Evolutionary conservation across 2,329 filamentous ascomycete species (phyloP).

Genomic region (Penicillium sclerotiorum): DNA sequence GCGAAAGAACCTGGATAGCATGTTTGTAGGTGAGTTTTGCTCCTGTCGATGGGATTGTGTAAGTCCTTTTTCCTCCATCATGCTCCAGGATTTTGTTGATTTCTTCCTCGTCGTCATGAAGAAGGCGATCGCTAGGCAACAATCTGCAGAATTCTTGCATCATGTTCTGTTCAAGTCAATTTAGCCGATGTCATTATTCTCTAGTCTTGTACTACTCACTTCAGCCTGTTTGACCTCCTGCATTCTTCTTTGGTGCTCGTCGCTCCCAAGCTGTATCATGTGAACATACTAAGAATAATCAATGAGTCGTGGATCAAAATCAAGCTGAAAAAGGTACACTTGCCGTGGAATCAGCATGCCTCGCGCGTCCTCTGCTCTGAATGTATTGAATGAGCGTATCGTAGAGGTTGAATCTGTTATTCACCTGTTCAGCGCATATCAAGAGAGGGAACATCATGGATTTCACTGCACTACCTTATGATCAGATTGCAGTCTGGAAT

Average conservation of each 20-base stretch:
- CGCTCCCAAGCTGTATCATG: conserved; percentile 76
- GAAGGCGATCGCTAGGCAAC: conserved; percentile 72
- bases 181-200: neutral
- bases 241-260: conserved; percentile 61
- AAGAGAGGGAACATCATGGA: neutral
- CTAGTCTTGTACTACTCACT: conserved; percentile 24
- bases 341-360: conserved; percentile 70
- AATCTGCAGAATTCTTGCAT: conserved; percentile 76
- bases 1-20: conserved; percentile 70
- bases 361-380: conserved; percentile 85
- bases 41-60: conserved; percentile 66
- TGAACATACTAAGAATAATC: conserved; percentile 63
- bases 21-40: conserved; percentile 79
- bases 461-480: conserved; percentile 42
- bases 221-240: conserved; percentile 54
- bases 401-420: conserved; percentile 78
- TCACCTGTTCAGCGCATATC: neutral
- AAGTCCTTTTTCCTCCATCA: conserved; percentile 56
- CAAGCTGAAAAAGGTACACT: neutral
- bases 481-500: conserved; percentile 69
- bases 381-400: conserved; percentile 91
- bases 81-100: conserved; percentile 59
- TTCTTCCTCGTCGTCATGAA: conserved; percentile 62
- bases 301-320: conserved; percentile 3
- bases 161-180: conserved; percentile 40